These are phyloP conservation scores for Cyberlindnera xylosilytica DNA, from an alignment of 805 yeast genomes.

Conservation along the genomic window DNA sequence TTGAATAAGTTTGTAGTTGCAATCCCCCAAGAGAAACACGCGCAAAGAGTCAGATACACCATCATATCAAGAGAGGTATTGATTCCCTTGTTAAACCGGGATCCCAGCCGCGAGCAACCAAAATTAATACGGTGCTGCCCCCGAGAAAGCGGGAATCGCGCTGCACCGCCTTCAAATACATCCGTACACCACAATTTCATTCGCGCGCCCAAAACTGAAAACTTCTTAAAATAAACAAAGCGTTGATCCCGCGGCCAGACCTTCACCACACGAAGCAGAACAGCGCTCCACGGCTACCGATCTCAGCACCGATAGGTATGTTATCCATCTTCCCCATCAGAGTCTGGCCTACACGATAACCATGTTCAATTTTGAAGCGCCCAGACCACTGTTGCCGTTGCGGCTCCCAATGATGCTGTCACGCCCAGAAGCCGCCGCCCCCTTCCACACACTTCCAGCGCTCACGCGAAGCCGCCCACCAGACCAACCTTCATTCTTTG, in stretches of 20 bases:
- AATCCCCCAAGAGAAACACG: too few relatives aligned
- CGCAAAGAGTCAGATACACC: too few relatives aligned
- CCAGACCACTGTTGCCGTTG: too few relatives aligned
- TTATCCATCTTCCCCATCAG: neutral
- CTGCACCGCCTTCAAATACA: constrained; percentile 1
- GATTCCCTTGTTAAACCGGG: neutral
- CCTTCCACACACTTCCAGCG: neutral
- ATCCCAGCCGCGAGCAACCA: neutral
- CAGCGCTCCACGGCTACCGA: neutral
- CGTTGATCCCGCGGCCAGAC: constrained; percentile 6
- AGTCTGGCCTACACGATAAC: neutral
- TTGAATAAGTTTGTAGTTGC: too few relatives aligned
- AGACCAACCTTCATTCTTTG: too few relatives aligned
- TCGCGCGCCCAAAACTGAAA: constrained; percentile 10
- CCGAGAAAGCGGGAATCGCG: constrained; percentile 2
- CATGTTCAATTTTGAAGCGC: too few relatives aligned
- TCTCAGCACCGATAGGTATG: neutral
- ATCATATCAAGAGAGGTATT: too few relatives aligned
- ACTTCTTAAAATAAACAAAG: constrained; percentile 20
- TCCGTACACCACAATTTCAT: constrained; percentile 15
- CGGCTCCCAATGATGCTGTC: neutral
- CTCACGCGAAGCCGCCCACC: too few relatives aligned
- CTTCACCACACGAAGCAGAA: too few relatives aligned
- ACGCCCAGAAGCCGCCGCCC: neutral
- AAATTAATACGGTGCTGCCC: neutral